These are phyloP conservation scores for Lyophyllum semitale DNA, from an alignment of 768 basidiomycete genomes.

Conservation along the genomic window DNA sequence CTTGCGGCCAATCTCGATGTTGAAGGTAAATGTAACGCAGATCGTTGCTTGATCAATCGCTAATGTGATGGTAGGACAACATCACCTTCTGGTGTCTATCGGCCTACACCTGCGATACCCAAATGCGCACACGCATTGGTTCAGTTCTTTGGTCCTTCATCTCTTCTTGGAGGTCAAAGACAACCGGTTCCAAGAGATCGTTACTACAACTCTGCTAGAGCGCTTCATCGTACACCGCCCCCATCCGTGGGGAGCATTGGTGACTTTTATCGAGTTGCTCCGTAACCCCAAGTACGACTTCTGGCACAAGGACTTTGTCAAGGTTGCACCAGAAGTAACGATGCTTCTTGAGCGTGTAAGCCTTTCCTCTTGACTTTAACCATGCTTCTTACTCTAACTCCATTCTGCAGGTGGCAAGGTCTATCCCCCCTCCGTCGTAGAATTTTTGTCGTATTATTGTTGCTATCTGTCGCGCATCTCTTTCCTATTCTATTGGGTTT, in stretches of 20 bases:
- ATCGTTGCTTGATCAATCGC: background rate
- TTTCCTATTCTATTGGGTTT: slow-evolving; percentile 66
- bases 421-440: slow-evolving; percentile 73
- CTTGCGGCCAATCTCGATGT: slow-evolving; percentile 82
- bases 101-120: slow-evolving; percentile 96
- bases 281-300: slow-evolving; percentile 90
- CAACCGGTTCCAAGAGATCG: slow-evolving; percentile 77
- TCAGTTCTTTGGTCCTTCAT: slow-evolving; percentile 86
- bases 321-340: slow-evolving; percentile 84
- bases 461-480: slow-evolving; percentile 83
- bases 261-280: slow-evolving; percentile 92
- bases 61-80: slow-evolving; percentile 73
- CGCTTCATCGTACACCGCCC: slow-evolving; percentile 93
- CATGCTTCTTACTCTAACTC: slow-evolving; percentile 4
- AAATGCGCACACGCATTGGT: slow-evolving; percentile 98
- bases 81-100: slow-evolving; percentile 90
- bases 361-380: slow-evolving; percentile 15
- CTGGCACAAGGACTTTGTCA: slow-evolving; percentile 87
- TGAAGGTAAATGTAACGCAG: slow-evolving; percentile 65
- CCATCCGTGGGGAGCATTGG: slow-evolving; percentile 94
- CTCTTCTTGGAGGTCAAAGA: slow-evolving; percentile 81
- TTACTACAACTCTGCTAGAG: slow-evolving; percentile 90
- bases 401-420: slow-evolving; percentile 64
- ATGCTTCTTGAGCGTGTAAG: slow-evolving; percentile 82
- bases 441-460: slow-evolving; percentile 63